These are phyloP conservation scores for Exophiala xenobiotica DNA, from an alignment of 2,329 filamentous ascomycete species.

Conservation along the genomic window DNA sequence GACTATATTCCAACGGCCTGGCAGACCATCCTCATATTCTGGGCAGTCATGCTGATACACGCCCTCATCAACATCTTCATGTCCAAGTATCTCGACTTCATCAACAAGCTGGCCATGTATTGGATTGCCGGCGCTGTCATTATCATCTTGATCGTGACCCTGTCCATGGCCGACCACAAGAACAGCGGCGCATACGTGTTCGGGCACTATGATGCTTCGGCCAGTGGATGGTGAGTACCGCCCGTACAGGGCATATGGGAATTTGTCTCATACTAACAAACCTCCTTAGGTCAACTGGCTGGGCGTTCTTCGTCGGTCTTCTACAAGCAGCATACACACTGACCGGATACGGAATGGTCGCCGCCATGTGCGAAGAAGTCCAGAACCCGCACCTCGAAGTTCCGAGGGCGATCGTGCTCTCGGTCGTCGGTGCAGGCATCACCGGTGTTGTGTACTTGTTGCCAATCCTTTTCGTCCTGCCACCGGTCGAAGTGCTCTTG, in stretches of 20 bases:
- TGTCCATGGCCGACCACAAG: constrained; percentile 45
- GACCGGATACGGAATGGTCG: constrained; percentile 64
- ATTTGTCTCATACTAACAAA: not conserved
- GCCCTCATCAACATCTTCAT: constrained; percentile 65
- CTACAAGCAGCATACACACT: constrained; percentile 46
- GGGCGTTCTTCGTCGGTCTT: constrained; percentile 56
- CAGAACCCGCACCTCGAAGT: constrained; percentile 48
- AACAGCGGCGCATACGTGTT: constrained; percentile 50
- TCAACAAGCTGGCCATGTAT: constrained; percentile 71
- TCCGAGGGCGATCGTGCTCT: constrained; percentile 51
- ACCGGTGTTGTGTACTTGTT: constrained; percentile 51
- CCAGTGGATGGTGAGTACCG: constrained; percentile 36
- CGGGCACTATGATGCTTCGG: constrained; percentile 54
- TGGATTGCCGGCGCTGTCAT: constrained; percentile 64
- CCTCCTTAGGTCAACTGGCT: constrained; percentile 55
- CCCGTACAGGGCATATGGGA: constrained; percentile 33
- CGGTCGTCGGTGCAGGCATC: constrained; percentile 50
- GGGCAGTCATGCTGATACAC: constrained; percentile 67
- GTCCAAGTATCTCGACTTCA: constrained; percentile 61
- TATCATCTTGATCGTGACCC: constrained; percentile 50
- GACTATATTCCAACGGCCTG: constrained; percentile 65
- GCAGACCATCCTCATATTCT: constrained; percentile 70
- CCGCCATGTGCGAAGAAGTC: constrained; percentile 53
- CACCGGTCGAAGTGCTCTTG: constrained; percentile 43
- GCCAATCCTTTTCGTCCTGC: constrained; percentile 52